These are phyloP conservation scores for Salvia sclarea DNA, from an alignment of 305 asterid genomes.

Conservation along the genomic window DNA sequence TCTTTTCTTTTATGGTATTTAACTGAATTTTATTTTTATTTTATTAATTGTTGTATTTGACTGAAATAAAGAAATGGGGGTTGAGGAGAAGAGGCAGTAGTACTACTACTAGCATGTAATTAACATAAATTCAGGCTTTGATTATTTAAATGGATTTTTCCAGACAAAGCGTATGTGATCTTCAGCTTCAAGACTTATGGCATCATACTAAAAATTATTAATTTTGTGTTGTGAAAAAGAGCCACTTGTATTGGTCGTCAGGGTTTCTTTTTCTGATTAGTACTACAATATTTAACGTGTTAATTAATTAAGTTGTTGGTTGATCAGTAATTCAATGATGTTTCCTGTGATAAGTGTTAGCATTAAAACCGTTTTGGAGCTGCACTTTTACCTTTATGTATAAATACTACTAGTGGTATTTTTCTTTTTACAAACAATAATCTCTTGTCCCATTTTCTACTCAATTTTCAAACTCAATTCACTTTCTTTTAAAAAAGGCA, in stretches of 20 bases:
- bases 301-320: slow-evolving; percentile 2
- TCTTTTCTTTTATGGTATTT: not conserved
- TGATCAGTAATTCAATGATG: not conserved
- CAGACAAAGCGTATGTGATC: not conserved
- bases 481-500: no score
- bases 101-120: no score
- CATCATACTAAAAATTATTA: not conserved
- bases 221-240: not conserved
- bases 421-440: no score
- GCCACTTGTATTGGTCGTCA: not conserved
- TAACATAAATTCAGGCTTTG: not conserved
- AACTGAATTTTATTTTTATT: not conserved
- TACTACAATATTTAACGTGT: not conserved
- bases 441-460: no score
- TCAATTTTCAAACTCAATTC: no score
- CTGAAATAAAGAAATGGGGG: slow-evolving; percentile 13
- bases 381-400: no score
- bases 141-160: no score
- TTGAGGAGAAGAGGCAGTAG: not conserved
- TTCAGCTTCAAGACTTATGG: slow-evolving; percentile 7
- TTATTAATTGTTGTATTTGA: slow-evolving; percentile 5
- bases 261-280: slow-evolving; percentile 14
- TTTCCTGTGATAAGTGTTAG: not conserved
- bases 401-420: no score
- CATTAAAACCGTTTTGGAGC: not conserved